Base-by-base conservation (phyloP, 805 yeast genomes). In the Schwanniomyces occidentalis region DNA sequence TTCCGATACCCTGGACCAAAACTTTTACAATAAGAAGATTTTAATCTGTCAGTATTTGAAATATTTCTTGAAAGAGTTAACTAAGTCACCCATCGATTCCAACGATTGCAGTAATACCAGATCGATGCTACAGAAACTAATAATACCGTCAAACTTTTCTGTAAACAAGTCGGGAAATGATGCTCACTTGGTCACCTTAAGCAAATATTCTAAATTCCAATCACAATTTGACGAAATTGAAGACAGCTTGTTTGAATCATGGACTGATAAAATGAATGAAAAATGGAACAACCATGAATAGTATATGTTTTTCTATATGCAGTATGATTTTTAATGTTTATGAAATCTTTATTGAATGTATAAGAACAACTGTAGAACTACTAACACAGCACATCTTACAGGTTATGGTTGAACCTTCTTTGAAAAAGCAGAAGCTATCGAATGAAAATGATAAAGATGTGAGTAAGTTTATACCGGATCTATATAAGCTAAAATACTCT, bases 201-300 rank as follows among this genome's bases (percentile, higher is more conserved):
- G 22, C 13, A 17, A 51, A 6, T 32, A 47, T 41, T 19, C 17
- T 18, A 24, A 26, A 17, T 24, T 27, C n/a, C 33, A 19, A 8
- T 34, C 40, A 5, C 42, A 46, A 16, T 56, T 61, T 43, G 72
- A 67, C 38, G 74, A 68, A 24, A 65, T 69, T 13, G 73, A 68
- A 37, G 48, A 49, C 10, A 65, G 70, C 34, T 52, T 69, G 20
- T 46, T 66, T 20, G 66, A 60, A 18, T 54, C 69, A 6, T 69
- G 74, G 74, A 55, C 67, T n/a, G 66, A 63, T 25, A 54, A 54
- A 31, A 62, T 63, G 67, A 43, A 31, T 12, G 32, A 39, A 24
- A 34, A 21, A 23, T 19, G 29, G 17, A 8, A 19, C 8, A 31
- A 15, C 8, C 27, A 12, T 24, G 17, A 16, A 22, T 26, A 8